A percentile compares a stretch with the other conserved stretches of the same genome.
Conservation (phyloP, 2,329 filamentous ascomycete genomes). For the Phaeosphaeria sp. region DNA sequence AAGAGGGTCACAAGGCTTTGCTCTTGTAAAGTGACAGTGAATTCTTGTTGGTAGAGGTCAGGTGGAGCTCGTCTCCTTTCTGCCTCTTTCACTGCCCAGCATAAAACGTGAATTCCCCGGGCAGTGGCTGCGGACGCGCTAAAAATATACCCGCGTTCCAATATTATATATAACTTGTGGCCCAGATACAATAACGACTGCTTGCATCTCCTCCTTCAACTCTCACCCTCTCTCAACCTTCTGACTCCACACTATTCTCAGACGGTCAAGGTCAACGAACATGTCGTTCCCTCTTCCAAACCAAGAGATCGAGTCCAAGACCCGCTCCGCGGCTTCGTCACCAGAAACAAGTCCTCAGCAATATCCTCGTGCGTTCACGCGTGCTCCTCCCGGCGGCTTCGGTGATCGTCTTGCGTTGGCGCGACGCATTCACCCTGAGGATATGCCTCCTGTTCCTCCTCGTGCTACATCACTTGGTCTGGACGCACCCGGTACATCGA, state of each 20-base stretch:
- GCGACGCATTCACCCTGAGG: slow-evolving; percentile 7
- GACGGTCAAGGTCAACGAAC: background rate
- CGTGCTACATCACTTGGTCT: background rate
- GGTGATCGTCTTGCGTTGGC: slow-evolving; percentile 12
- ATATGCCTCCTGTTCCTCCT: slow-evolving; percentile 1
- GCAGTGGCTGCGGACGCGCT: too few species aligned
- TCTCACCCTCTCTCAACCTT: too few species aligned
- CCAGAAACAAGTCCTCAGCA: background rate
- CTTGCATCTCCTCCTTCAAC: too few species aligned
- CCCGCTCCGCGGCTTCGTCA: background rate
- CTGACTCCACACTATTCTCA: background rate
- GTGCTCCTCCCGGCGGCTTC: background rate
- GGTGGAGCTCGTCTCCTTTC: background rate
- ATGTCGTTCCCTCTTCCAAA: background rate
- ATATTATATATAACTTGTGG: too few species aligned
- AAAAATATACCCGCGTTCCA: too few species aligned
- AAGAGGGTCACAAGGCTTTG: background rate
- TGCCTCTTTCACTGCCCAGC: background rate
- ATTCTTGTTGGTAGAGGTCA: background rate
- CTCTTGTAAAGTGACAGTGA: background rate
- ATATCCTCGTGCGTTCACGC: background rate
- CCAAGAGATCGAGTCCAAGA: background rate
- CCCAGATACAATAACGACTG: too few species aligned
- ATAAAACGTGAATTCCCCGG: too few species aligned
- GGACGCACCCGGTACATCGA: background rate